phyloP scores from a whole-genome alignment of 495 filamentous ascomycete species.

The Podospora australis region DNA sequence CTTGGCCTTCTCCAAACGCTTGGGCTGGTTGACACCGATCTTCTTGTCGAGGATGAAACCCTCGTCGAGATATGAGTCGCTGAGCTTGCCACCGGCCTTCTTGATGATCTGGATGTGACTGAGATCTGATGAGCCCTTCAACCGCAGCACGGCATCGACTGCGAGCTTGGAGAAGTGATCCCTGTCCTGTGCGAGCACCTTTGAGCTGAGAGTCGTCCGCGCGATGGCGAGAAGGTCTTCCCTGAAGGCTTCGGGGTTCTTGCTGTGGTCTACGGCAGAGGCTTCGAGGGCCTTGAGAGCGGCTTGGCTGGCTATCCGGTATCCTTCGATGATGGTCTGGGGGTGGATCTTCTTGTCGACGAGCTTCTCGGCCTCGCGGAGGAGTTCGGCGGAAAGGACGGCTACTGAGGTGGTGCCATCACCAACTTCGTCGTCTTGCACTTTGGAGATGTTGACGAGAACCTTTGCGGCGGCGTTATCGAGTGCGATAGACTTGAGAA shows the following conservation, averaged over 20 bases:
- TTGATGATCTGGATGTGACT: constrained; percentile 99
- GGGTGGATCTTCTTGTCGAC: constrained; percentile 97
- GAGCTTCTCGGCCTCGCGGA: constrained; percentile 93
- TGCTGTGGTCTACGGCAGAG: constrained; percentile 82
- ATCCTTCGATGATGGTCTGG: constrained; percentile 98
- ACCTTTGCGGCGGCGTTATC: constrained; percentile 98
- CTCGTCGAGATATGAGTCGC: constrained; percentile 93
- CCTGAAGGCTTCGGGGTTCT: constrained; percentile 73
- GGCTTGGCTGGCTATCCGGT: constrained; percentile 89
- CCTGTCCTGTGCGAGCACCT: constrained; percentile 89
- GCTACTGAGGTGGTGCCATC: constrained; percentile 85
- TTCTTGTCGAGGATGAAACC: constrained; percentile 98
- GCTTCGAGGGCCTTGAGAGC: constrained; percentile 78
- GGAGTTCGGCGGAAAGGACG: constrained; percentile 87
- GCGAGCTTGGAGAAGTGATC: constrained; percentile 87
- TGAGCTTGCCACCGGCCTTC: constrained; percentile 95
- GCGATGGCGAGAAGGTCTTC: constrained; percentile 87
- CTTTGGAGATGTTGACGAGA: constrained; percentile 97
- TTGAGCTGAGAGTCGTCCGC: constrained; percentile 94
- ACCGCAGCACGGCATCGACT: constrained; percentile 83
- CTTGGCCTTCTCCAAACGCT: constrained; percentile 94
- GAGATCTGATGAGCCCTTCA: constrained; percentile 88
- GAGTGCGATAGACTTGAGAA: constrained; percentile 96
- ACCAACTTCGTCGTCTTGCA: constrained; percentile 97
- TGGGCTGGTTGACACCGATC: constrained; percentile 97